A percentile compares a stretch with the other conserved stretches of the same genome.
phyloP scores from a whole-genome alignment of 495 filamentous ascomycete genomes.

The Penicillium tannophilum region DNA sequence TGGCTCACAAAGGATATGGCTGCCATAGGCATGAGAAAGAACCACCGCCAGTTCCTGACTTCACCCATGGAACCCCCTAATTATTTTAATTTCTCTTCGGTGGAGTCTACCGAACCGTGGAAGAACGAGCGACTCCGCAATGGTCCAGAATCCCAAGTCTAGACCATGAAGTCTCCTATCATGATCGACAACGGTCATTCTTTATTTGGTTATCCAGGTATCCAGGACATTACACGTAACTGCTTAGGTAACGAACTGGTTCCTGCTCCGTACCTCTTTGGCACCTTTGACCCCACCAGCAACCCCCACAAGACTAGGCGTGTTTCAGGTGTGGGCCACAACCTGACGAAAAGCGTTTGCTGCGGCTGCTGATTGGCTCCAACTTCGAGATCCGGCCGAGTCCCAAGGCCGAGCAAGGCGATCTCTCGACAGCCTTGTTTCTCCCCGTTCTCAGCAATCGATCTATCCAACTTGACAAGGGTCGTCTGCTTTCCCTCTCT shows the following conservation, averaged over 20 bases:
- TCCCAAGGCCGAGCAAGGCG: slow-evolving; percentile 7
- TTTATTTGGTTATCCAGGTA: too few species aligned
- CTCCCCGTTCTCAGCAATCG: not conserved
- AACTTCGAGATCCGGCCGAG: slow-evolving; percentile 25
- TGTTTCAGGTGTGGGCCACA: slow-evolving; percentile 8
- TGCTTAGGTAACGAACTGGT: not conserved
- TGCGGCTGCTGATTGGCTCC: not conserved
- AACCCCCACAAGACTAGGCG: not conserved
- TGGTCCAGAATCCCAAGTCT: slow-evolving; percentile 14
- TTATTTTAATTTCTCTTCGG: not conserved
- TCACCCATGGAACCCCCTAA: too few species aligned
- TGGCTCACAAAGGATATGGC: too few species aligned
- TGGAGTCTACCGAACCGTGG: slow-evolving; percentile 4
- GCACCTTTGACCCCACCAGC: not conserved
- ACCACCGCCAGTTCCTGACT: too few species aligned
- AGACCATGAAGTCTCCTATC: not conserved
- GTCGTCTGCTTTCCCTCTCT: not conserved
- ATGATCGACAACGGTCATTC: too few species aligned
- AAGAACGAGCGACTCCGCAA: slow-evolving; percentile 25
- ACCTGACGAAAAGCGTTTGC: slow-evolving; percentile 12
- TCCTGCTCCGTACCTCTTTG: not conserved
- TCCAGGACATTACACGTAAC: too few species aligned
- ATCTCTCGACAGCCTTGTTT: slow-evolving; percentile 9
- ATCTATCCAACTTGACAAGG: slow-evolving; percentile 3
- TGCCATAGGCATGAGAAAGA: too few species aligned